Percentiles rank a stretch among this genome's conserved stretches.
Evolutionary conservation across 2,329 filamentous ascomycete genomes (phyloP).

Genomic region (Colletotrichum caudatum): DNA sequence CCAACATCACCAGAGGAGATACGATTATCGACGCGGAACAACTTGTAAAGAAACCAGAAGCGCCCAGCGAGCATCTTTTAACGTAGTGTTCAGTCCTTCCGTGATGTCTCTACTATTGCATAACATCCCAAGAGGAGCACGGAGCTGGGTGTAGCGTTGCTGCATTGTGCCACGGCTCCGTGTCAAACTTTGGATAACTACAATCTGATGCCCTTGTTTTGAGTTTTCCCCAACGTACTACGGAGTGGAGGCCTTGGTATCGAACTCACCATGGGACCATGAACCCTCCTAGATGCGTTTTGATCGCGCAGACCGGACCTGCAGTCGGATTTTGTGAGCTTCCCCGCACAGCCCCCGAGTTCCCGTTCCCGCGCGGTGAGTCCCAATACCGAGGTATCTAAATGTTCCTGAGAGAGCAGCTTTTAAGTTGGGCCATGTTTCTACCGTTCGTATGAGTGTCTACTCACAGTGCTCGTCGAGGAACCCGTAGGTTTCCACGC

Average conservation of each 20-base stretch:
- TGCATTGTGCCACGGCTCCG: too few species aligned
- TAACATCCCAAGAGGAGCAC: neutral
- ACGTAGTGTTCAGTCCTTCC: neutral
- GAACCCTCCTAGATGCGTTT: neutral
- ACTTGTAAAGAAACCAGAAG: too few species aligned
- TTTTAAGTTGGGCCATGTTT: neutral
- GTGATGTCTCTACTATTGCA: neutral
- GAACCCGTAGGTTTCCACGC: neutral
- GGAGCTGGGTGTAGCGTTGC: neutral
- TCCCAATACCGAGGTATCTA: constrained; percentile 15
- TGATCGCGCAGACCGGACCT: neutral
- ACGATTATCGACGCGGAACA: neutral
- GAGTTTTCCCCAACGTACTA: neutral
- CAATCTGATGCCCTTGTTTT: neutral
- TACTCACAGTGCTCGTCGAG: neutral
- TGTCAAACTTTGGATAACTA: neutral
- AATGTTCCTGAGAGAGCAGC: neutral
- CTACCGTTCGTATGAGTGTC: neutral
- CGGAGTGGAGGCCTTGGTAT: neutral
- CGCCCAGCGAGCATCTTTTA: neutral
- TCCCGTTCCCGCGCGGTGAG: neutral
- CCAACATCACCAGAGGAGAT: too few species aligned
- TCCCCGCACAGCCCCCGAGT: constrained; percentile 20
- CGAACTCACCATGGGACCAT: neutral
- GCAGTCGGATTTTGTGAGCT: constrained; percentile 4